Evolutionary conservation across 1,284 basidiomycete genomes (phyloP), one percentile per base, ranked within the genome.

Genomic region (Heterobasidion irregulare): DNA sequence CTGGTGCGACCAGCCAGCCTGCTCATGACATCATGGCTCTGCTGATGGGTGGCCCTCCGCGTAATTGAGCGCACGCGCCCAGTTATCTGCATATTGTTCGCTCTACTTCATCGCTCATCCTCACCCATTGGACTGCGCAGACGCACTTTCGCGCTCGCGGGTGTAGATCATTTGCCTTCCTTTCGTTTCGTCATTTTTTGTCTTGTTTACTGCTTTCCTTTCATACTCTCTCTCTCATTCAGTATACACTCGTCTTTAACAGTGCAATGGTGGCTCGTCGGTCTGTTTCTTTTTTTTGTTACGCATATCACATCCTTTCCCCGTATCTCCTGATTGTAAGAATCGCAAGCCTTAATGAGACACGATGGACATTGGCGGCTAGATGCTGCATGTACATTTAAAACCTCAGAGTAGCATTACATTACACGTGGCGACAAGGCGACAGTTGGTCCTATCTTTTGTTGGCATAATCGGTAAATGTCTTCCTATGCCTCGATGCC

Each of bases 11-110:
- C 65, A 77, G 72, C 57, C 84, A 82, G 63, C 78, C 80, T 36
- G 71, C 80, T 46, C 83, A 84, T 58, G 88, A 90, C 65, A 69
- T 90, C 60, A 89, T 90, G 82, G 82, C 88, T 46, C 75, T 90
- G 58, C 75, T 90, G 60, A 85, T 90, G 86, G 84, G 84, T 54
- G 84, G 83, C 53, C 58, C 76, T 72, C 69, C 68, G 34, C 74
- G 85, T 68, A 85, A 88, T 60, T 88, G 71, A 78, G 51, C 43
- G 33, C 35, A 9, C 13, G 10, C 36, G 33, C 45, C 48, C 32
- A 13, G 33, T 36, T 47, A 57, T 34, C 33, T 51, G 19, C 43
- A 18, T 12, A 16, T 41, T n/a, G 10, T 41, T 41, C n/a, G 10
- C 38, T 41, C 38, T 10, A 41, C 38, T n/a, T 41, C 12, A 10